phyloP scores from a whole-genome alignment of 2,329 filamentous ascomycete species.

The Monosporascus ibericus region DNA sequence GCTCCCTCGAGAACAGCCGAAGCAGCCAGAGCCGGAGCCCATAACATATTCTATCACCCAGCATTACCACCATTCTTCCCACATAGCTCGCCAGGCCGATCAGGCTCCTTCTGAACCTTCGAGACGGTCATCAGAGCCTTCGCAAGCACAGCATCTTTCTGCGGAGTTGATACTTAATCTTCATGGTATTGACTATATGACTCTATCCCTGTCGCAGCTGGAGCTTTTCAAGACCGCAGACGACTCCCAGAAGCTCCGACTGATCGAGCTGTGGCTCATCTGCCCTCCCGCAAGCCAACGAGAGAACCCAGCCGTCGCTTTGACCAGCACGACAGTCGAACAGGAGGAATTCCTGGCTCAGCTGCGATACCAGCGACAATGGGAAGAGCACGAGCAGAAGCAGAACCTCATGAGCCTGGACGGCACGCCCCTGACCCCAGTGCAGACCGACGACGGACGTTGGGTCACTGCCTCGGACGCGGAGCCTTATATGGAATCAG shows the following conservation, averaged over 20 bases:
- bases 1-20: constrained; percentile 22
- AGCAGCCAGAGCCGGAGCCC: constrained; percentile 28
- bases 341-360: constrained; percentile 55
- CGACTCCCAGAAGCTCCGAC: constrained; percentile 61
- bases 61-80: constrained; percentile 78
- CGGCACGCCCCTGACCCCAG: constrained; percentile 40
- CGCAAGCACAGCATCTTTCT: constrained; percentile 40
- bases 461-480: constrained; percentile 46
- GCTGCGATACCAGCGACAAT: constrained; percentile 51
- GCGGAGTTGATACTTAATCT: constrained; percentile 54
- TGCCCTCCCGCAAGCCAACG: constrained; percentile 59
- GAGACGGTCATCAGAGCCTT: constrained; percentile 45
- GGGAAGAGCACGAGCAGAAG: constrained; percentile 37
- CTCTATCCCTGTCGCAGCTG: constrained; percentile 68
- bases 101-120: constrained; percentile 28
- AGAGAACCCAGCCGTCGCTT: constrained; percentile 47
- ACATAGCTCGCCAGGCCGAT: constrained; percentile 43
- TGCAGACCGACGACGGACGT: constrained; percentile 47
- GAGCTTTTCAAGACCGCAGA: constrained; percentile 74
- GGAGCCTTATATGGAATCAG: constrained; percentile 80
- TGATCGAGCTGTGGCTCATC: constrained; percentile 82
- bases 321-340: constrained; percentile 47
- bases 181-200: constrained; percentile 63
- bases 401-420: constrained; percentile 46
- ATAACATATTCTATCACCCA: constrained; percentile 71